Conservation (phyloP, 2,329 filamentous ascomycete genomes). For the Colletotrichum salicis region DNA sequence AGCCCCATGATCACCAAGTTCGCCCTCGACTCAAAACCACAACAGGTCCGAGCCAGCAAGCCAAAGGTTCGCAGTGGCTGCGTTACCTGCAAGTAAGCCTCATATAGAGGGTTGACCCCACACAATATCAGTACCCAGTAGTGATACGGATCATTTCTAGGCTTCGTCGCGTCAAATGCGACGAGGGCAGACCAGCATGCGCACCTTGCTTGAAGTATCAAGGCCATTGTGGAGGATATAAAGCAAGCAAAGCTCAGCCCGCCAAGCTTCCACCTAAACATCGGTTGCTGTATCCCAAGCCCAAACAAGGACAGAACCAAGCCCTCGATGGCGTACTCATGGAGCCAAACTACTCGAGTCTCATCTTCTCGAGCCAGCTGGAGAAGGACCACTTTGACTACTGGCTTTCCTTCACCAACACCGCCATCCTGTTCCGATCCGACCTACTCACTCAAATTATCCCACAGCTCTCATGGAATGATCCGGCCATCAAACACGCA, state of each 20-base stretch:
- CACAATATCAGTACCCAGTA: not conserved
- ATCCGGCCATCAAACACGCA: constrained; percentile 45
- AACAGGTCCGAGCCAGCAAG: constrained; percentile 14
- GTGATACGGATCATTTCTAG: not conserved
- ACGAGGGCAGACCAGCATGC: constrained; percentile 24
- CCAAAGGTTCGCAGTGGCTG: constrained; percentile 20
- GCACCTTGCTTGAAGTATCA: constrained; percentile 20
- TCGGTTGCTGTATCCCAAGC: constrained; percentile 3
- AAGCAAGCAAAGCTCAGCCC: not conserved
- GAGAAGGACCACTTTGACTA: constrained; percentile 25
- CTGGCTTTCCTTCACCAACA: not conserved
- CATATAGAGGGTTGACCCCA: too few species aligned
- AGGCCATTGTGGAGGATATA: constrained; percentile 17
- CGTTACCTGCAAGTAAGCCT: constrained; percentile 21
- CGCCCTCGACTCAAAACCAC: not conserved
- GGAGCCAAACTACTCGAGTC: constrained; percentile 6
- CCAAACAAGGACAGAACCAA: not conserved
- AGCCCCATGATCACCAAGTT: not conserved
- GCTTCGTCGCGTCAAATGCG: constrained; percentile 18
- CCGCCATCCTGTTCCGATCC: constrained; percentile 1
- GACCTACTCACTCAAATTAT: constrained; percentile 30
- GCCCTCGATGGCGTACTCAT: not conserved
- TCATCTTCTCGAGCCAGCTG: constrained; percentile 20
- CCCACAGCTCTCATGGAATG: constrained; percentile 25
- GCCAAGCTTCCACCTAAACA: not conserved